These are phyloP conservation scores for Hippophae gyantsensis DNA, from an alignment of 306 rosid species.

Conservation along the genomic window DNA sequence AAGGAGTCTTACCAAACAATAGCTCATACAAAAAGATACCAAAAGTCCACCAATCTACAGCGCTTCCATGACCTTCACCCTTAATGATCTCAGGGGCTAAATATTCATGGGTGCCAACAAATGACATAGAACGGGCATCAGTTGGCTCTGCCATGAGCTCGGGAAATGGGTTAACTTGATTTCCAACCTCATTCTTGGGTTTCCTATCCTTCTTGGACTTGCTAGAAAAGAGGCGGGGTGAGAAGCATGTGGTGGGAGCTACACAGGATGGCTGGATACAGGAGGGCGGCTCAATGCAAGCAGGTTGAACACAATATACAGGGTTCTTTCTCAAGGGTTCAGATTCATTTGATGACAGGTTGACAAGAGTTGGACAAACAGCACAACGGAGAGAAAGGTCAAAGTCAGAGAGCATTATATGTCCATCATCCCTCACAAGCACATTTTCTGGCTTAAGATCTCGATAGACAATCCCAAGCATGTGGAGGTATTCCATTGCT, in stretches of 20 bases:
- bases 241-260: conserved; percentile 89
- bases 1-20: conserved; percentile 90
- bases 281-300: conserved; percentile 79
- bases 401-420: conserved; percentile 67
- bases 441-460: conserved; percentile 97
- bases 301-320: conserved; percentile 81
- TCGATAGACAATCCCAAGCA: conserved; percentile 99
- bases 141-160: conserved; percentile 97
- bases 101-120: conserved; percentile 94
- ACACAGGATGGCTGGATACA: conserved; percentile 98
- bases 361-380: conserved; percentile 86
- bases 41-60: conserved; percentile 99
- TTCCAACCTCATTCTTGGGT: conserved; percentile 68
- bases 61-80: conserved; percentile 98
- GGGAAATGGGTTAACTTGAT: conserved; percentile 84
- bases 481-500: conserved; percentile 87
- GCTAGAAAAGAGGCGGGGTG: conserved; percentile 84
- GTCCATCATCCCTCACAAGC: conserved; percentile 94
- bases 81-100: conserved; percentile 93
- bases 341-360: conserved; percentile 47
- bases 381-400: conserved; percentile 71
- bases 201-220: conserved; percentile 85
- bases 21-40: conserved; percentile 90
- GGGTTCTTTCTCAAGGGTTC: conserved; percentile 67
- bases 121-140: conserved; percentile 93